Percentiles rank a stretch among this genome's conserved stretches.
Evolutionary conservation across 2,329 filamentous ascomycete genomes (phyloP).

Genomic region (Pseudogymnoascus sp.): DNA sequence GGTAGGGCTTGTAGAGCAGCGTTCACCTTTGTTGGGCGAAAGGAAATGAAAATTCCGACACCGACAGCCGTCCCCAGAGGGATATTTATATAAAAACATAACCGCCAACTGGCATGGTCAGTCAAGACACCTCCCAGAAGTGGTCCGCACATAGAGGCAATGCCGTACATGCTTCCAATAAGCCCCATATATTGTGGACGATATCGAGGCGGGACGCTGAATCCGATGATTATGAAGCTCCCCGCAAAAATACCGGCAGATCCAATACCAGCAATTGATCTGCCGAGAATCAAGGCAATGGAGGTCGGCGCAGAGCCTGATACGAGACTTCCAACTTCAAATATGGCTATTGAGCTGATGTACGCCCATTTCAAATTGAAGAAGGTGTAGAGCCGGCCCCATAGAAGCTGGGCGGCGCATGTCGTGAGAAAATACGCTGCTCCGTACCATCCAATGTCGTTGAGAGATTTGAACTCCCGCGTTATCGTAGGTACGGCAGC

Average conservation of each 20-base stretch:
- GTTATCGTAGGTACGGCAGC: constrained; percentile 19
- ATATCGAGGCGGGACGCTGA: constrained; percentile 20
- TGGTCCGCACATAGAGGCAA: constrained; percentile 25
- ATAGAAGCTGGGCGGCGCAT: constrained; percentile 21
- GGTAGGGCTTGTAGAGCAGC: constrained; percentile 32
- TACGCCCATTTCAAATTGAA: constrained; percentile 26
- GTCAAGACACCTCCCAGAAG: constrained; percentile 35
- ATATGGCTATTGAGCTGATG: constrained; percentile 22
- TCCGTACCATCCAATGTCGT: constrained; percentile 32
- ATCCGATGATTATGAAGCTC: constrained; percentile 23
- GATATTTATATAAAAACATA: constrained; percentile 32
- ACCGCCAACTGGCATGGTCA: constrained; percentile 29
- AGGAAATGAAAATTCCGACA: constrained; percentile 32
- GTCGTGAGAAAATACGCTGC: constrained; percentile 30
- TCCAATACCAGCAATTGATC: constrained; percentile 27
- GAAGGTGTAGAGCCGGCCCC: constrained; percentile 23
- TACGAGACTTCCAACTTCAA: constrained; percentile 27
- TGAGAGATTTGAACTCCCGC: constrained; percentile 19
- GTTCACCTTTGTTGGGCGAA: constrained; percentile 27
- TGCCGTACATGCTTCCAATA: constrained; percentile 21
- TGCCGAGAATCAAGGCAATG: constrained; percentile 26
- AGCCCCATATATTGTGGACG: constrained; percentile 19
- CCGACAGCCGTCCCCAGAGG: constrained; percentile 33
- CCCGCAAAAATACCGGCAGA: constrained; percentile 27
- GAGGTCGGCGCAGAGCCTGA: constrained; percentile 26